A percentile compares a stretch with the other conserved stretches of the same genome.
Evolutionary conservation across 495 filamentous ascomycete genomes (phyloP).

Genomic region (Penicillium canescens): DNA sequence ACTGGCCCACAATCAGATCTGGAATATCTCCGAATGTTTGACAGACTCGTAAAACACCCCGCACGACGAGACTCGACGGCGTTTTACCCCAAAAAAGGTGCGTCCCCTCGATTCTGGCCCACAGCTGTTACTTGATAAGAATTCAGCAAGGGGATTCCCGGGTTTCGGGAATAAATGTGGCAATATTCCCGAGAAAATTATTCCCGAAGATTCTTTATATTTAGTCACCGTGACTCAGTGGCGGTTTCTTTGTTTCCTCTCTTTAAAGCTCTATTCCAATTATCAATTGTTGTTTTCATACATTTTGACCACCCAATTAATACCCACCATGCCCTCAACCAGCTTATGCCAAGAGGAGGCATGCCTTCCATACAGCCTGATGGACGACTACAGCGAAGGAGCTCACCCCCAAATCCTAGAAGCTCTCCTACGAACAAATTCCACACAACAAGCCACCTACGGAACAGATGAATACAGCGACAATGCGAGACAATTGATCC

Average conservation of each 20-base stretch:
- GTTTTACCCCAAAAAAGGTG: neutral
- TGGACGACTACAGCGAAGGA: constrained; percentile 49
- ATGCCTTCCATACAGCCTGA: constrained; percentile 41
- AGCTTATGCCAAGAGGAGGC: constrained; percentile 30
- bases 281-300: neutral
- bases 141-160: constrained; percentile 2
- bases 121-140: constrained; percentile 6
- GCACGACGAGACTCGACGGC: too few relatives aligned
- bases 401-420: constrained; percentile 45
- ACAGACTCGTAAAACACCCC: too few relatives aligned
- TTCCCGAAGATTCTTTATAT: constrained; percentile 7
- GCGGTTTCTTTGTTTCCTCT: neutral
- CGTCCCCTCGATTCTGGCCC: constrained; percentile 4
- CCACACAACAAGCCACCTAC: constrained; percentile 41
- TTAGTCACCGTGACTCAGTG: neutral
- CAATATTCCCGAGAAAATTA: constrained; percentile 24
- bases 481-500: constrained; percentile 33
- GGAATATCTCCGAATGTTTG: too few relatives aligned
- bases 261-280: neutral
- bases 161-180: constrained; percentile 27
- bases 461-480: constrained; percentile 38
- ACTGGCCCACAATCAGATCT: too few relatives aligned
- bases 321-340: constrained; percentile 25
- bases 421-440: constrained; percentile 39
- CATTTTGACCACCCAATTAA: neutral